phyloP scores from a whole-genome alignment of 2,329 filamentous ascomycete species.

The Clarireedia homoeocarpa region DNA sequence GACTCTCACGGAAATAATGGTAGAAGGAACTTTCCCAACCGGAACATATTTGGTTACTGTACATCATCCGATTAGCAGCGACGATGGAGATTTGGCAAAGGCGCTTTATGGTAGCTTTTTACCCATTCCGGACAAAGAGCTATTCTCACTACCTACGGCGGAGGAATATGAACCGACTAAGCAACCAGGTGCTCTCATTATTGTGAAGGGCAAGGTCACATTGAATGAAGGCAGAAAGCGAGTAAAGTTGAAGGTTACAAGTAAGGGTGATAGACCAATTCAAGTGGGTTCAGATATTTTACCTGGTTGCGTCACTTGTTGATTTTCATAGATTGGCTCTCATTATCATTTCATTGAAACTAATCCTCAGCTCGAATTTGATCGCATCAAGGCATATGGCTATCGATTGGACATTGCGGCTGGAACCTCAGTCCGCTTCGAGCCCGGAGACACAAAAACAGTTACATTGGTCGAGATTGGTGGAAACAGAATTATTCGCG shows the following conservation, averaged over 20 bases:
- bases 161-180: slow-evolving; percentile 58
- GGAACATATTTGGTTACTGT: slow-evolving; percentile 94
- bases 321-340: slow-evolving; percentile 56
- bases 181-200: slow-evolving; percentile 71
- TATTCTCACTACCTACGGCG: slow-evolving; percentile 59
- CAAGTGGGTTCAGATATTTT: slow-evolving; percentile 48
- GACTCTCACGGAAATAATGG: slow-evolving; percentile 77
- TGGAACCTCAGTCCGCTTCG: slow-evolving; percentile 86
- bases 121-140: slow-evolving; percentile 60
- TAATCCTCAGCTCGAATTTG: slow-evolving; percentile 86
- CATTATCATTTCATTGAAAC: slow-evolving; percentile 96
- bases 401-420: slow-evolving; percentile 84
- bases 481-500: slow-evolving; percentile 70
- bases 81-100: slow-evolving; percentile 79
- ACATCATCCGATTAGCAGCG: slow-evolving; percentile 76
- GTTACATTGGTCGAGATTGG: slow-evolving; percentile 85
- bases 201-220: slow-evolving; percentile 56
- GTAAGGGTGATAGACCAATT: slow-evolving; percentile 80
- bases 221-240: slow-evolving; percentile 70
- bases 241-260: slow-evolving; percentile 69
- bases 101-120: slow-evolving; percentile 90
- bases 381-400: slow-evolving; percentile 74
- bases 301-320: background rate
- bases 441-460: slow-evolving; percentile 87
- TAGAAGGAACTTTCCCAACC: slow-evolving; percentile 86